phyloP scores from a whole-genome alignment of 345 rosid species.

The Acer yangbiense region DNA sequence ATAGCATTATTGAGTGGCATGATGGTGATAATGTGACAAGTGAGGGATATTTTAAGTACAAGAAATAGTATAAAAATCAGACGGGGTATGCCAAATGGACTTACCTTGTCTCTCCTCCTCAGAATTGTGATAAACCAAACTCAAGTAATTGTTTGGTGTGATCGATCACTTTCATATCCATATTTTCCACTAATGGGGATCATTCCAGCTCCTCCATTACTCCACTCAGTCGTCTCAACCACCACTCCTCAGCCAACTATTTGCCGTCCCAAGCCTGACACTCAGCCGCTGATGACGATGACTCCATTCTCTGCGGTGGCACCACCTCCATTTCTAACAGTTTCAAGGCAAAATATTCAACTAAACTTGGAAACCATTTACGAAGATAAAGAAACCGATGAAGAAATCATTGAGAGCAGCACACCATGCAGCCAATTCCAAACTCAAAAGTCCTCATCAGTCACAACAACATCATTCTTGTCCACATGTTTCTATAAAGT shows the following conservation, averaged over 20 bases:
- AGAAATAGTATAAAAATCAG: constrained; percentile 12
- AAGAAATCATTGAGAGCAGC: constrained; percentile 9
- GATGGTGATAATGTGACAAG: not conserved
- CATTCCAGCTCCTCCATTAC: not conserved
- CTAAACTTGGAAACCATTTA: constrained; percentile 33
- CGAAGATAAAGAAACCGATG: constrained; percentile 37
- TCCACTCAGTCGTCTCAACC: not conserved
- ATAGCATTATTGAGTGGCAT: not conserved
- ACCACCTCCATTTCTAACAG: constrained; percentile 18
- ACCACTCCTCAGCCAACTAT: constrained; percentile 6
- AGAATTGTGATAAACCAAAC: not conserved
- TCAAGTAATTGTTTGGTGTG: not conserved
- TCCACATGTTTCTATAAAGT: constrained; percentile 25
- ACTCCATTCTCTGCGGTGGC: constrained; percentile 42
- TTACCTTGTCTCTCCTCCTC: not conserved
- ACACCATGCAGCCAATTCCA: not conserved
- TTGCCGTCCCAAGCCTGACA: constrained; percentile 5
- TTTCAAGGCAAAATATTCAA: constrained; percentile 20
- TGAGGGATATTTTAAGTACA: not conserved
- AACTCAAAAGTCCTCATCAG: not conserved
- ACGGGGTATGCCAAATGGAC: not conserved
- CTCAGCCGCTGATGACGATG: not conserved
- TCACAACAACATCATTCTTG: not conserved
- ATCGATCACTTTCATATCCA: not conserved
- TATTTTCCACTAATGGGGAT: constrained; percentile 15